Conservation (phyloP, 228 moss, liverwort and hornwort genomes). For the Sphagnum magellanicum region DNA sequence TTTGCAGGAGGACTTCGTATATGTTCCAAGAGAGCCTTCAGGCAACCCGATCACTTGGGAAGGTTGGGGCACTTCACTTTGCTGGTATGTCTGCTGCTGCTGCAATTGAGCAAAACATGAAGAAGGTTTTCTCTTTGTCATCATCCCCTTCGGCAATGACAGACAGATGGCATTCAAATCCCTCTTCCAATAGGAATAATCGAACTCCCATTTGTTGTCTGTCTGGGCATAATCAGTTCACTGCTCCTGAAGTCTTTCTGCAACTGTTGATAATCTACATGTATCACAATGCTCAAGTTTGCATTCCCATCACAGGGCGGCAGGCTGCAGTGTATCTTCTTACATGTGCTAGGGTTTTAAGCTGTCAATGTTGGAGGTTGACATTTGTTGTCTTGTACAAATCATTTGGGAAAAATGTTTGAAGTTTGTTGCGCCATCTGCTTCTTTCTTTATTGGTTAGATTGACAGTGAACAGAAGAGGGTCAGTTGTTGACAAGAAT, state of each 20-base stretch:
- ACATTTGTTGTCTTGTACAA: background rate
- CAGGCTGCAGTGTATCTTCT: no score
- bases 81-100: constrained; percentile 42
- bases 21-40: constrained; percentile 42
- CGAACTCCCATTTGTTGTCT: background rate
- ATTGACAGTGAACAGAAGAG: background rate
- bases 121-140: background rate
- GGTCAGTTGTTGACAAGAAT: background rate
- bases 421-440: background rate
- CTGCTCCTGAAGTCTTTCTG: background rate
- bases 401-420: background rate
- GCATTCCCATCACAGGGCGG: no score
- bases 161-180: background rate
- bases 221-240: background rate
- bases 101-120: no score
- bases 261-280: background rate
- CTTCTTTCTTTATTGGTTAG: background rate
- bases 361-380: no score
- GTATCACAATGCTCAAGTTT: no score
- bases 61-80: constrained; percentile 93
- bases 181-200: background rate
- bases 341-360: no score
- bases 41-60: constrained; percentile 72
- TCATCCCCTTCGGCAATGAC: background rate
- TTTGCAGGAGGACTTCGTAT: constrained; percentile 56